Evolutionary conservation across 441 rosid species (phyloP).

Genomic region (Pelargonium myrrhifolium): DNA sequence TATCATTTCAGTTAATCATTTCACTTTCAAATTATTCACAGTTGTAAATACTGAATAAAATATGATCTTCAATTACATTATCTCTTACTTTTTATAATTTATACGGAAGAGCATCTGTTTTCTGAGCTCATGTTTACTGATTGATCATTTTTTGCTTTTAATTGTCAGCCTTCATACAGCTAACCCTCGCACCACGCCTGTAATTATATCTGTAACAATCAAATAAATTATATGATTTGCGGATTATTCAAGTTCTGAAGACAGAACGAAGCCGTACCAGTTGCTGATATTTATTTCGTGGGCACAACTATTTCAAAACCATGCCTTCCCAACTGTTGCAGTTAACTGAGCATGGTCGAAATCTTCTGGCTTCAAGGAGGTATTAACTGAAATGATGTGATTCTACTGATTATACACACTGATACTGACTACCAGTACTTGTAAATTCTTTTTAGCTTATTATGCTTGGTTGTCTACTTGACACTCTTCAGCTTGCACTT

Average conservation of each 20-base stretch:
- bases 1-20: no score
- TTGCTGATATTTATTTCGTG: constrained; percentile 26
- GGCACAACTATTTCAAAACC: constrained; percentile 25
- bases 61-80: background rate
- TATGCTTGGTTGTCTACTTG: background rate
- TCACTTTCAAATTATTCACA: background rate
- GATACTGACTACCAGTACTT: background rate
- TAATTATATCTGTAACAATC: background rate
- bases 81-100: no score
- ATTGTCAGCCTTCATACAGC: background rate
- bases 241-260: constrained; percentile 31
- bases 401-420: background rate
- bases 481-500: background rate
- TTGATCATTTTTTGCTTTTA: background rate
- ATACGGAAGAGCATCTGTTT: no score
- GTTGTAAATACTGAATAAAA: background rate
- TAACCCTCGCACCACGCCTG: background rate
- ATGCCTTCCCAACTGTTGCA: constrained; percentile 95
- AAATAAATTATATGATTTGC: constrained; percentile 10
- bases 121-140: background rate
- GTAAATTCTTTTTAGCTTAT: background rate
- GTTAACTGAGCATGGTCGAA: constrained; percentile 79
- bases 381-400: constrained; percentile 22
- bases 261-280: constrained; percentile 24
- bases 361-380: constrained; percentile 76